Evolutionary conservation across 768 basidiomycete species (phyloP).

Genomic region (Melanogaster broomeanus): DNA sequence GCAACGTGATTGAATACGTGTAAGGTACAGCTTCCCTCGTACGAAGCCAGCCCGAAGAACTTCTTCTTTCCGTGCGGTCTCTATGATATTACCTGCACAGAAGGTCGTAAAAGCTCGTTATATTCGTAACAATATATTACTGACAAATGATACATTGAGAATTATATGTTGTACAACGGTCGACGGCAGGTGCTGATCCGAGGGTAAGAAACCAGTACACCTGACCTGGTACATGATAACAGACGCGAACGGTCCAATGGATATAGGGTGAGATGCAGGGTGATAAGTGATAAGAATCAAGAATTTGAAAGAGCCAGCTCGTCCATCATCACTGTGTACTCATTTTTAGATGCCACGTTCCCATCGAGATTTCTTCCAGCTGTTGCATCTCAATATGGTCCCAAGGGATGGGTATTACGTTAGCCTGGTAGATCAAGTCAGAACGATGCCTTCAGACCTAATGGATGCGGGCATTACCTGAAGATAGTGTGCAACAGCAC

Average conservation of each 20-base stretch:
- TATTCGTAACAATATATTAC: conserved; percentile 23
- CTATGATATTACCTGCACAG: too few relatives aligned
- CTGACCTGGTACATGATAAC: conserved; percentile 7
- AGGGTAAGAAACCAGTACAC: conserved; percentile 8
- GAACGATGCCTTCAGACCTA: conserved; percentile 2
- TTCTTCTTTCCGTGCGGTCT: too few relatives aligned
- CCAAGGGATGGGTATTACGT: conserved; percentile 69
- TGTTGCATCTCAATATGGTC: conserved; percentile 70
- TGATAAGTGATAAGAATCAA: conserved; percentile 10
- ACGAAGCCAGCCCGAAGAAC: too few relatives aligned
- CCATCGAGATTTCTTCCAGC: conserved; percentile 66
- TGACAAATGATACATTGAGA: conserved; percentile 18
- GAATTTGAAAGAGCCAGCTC: background rate
- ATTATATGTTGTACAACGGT: conserved; percentile 22
- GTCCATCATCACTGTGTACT: conserved; percentile 26
- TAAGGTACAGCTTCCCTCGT: too few relatives aligned
- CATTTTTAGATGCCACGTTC: conserved; percentile 73
- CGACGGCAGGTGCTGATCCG: too few relatives aligned
- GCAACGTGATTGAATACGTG: too few relatives aligned
- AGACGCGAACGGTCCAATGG: conserved; percentile 5
- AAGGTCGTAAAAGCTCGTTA: conserved; percentile 4
- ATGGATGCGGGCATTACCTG: conserved; percentile 47
- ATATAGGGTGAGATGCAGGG: conserved; percentile 5
- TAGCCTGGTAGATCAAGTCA: conserved; percentile 47
- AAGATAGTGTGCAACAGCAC: conserved; percentile 74